These are phyloP conservation scores for Mollisiaceae sp. DNA, from an alignment of 2,329 filamentous ascomycete species.

Conservation along the genomic window DNA sequence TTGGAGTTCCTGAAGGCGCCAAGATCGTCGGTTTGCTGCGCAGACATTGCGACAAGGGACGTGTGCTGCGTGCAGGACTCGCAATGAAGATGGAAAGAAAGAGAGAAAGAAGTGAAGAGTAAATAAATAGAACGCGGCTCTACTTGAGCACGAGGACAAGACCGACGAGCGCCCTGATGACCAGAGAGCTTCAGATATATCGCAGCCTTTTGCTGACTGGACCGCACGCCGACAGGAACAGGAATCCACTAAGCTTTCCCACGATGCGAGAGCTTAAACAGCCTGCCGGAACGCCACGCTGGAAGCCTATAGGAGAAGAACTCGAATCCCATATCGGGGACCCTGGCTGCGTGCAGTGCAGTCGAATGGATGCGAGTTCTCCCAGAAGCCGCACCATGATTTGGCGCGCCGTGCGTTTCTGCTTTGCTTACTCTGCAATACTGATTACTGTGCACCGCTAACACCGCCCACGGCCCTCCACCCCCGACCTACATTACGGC, in stretches of 20 bases:
- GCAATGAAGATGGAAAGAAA: background rate
- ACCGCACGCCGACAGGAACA: background rate
- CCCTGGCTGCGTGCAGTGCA: background rate
- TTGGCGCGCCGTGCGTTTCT: background rate
- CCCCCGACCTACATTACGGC: background rate
- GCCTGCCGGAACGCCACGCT: background rate
- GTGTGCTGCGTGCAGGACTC: background rate
- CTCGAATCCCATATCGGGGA: too few relatives aligned
- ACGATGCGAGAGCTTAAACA: background rate
- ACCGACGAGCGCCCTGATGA: background rate
- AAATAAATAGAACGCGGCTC: background rate
- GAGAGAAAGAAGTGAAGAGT: background rate
- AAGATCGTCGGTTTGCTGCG: background rate
- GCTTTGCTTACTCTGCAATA: slow-evolving; percentile 5
- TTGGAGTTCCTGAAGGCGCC: slow-evolving; percentile 24
- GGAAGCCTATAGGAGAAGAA: background rate
- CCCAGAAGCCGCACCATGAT: background rate
- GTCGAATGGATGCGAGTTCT: background rate
- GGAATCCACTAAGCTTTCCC: slow-evolving; percentile 5
- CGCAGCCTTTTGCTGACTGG: background rate
- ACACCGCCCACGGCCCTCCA: background rate
- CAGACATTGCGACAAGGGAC: slow-evolving; percentile 1
- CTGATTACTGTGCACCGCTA: slow-evolving; percentile 7
- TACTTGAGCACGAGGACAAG: slow-evolving; percentile 7
- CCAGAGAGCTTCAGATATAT: slow-evolving; percentile 1